Percentiles rank a stretch among this genome's conserved stretches.
phyloP scores from a whole-genome alignment of 192 early-diverging fungal genomes.

The Backusella australiensis region DNA sequence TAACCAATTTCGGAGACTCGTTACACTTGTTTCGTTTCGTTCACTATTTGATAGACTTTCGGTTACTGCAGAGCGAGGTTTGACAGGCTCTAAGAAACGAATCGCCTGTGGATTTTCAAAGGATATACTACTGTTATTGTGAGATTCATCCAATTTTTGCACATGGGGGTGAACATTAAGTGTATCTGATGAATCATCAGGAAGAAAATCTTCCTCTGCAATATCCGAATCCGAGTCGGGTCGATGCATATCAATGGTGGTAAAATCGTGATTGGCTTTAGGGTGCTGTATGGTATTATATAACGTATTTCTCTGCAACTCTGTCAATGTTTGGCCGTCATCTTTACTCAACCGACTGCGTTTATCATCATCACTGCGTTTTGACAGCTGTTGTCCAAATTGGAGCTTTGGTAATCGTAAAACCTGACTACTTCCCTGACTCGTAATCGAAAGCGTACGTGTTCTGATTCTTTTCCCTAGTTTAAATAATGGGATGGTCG shows the following conservation, averaged over 20 bases:
- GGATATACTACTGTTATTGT: conserved; percentile 6
- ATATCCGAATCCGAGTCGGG: conserved; percentile 7
- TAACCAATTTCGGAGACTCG: conserved; percentile 8
- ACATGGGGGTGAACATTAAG: not conserved
- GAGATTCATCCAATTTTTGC: not conserved
- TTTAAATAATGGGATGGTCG: conserved; percentile 74
- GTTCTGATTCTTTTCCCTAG: conserved; percentile 48
- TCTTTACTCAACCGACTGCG: conserved; percentile 8
- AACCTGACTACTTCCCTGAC: conserved; percentile 23
- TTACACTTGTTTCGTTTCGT: conserved; percentile 15
- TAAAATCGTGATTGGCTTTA: not conserved
- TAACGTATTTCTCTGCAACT: conserved; percentile 25
- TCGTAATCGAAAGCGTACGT: conserved; percentile 33
- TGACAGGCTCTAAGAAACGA: conserved; percentile 35
- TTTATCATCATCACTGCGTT: conserved; percentile 17
- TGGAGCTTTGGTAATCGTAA: conserved; percentile 34
- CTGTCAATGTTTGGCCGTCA: conserved; percentile 7
- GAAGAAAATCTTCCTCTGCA: conserved; percentile 8
- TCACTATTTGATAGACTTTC: conserved; percentile 3
- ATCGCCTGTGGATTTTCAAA: conserved; percentile 25
- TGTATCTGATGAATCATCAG: not conserved
- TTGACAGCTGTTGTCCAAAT: conserved; percentile 20
- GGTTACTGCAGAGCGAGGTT: conserved; percentile 12
- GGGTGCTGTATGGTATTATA: conserved; percentile 26
- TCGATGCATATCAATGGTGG: not conserved